Conservation (phyloP, 1,139 yeast genomes). For the Zhuliangozyma parablackwelliae region DNA sequence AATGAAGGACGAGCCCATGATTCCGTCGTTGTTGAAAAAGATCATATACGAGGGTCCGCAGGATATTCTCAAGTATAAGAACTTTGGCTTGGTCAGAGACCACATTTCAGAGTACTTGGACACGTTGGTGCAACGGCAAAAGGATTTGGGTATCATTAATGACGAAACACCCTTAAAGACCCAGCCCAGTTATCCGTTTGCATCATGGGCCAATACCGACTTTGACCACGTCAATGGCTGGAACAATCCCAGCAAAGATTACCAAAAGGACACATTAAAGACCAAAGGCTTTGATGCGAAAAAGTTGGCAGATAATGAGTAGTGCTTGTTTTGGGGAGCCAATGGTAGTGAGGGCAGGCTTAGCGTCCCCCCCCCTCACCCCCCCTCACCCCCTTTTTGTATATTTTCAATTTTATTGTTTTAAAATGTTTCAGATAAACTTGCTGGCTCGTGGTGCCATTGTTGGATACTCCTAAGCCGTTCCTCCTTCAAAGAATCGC, state of each 20-base stretch:
- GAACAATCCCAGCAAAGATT: conserved; percentile 36
- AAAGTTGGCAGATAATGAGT: conserved; percentile 14
- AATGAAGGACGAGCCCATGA: conserved; percentile 72
- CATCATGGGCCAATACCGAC: conserved; percentile 42
- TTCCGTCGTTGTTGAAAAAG: conserved; percentile 62
- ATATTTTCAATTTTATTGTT: too few species aligned
- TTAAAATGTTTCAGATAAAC: too few species aligned
- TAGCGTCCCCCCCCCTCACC: too few species aligned
- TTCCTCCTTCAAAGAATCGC: too few species aligned
- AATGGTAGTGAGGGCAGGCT: neutral
- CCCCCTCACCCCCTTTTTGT: too few species aligned
- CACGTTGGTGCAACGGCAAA: conserved; percentile 51
- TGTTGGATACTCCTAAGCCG: too few species aligned
- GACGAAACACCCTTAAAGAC: conserved; percentile 59
- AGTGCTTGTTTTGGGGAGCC: conserved; percentile 22
- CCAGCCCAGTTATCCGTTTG: conserved; percentile 60
- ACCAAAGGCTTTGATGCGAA: conserved; percentile 20
- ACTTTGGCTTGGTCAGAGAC: conserved; percentile 53
- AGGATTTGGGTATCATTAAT: conserved; percentile 49
- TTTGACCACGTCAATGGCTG: conserved; percentile 44
- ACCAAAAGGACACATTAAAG: conserved; percentile 18
- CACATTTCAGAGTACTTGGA: conserved; percentile 58
- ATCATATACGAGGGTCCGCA: conserved; percentile 65
- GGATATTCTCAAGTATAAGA: conserved; percentile 59
- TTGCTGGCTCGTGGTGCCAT: too few species aligned